phyloP scores from a whole-genome alignment of 2,329 filamentous ascomycete genomes.

The Rutstroemia sp. region DNA sequence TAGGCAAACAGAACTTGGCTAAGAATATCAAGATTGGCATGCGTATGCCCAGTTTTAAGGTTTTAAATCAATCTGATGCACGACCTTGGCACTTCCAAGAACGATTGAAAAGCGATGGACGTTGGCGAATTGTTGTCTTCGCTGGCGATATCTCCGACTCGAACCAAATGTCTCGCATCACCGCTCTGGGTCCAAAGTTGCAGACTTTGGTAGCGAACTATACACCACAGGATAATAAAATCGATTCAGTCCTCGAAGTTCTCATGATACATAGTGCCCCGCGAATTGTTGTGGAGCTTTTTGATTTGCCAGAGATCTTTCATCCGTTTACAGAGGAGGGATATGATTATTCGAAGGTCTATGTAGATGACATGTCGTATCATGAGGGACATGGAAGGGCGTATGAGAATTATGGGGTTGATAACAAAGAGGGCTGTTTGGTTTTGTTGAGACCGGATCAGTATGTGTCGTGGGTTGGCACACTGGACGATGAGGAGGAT shows the following conservation, averaged over 20 bases:
- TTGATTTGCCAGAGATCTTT: slow-evolving; percentile 44
- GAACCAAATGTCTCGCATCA: slow-evolving; percentile 37
- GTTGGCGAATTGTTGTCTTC: slow-evolving; percentile 55
- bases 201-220: slow-evolving; percentile 38
- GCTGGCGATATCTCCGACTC: slow-evolving; percentile 46
- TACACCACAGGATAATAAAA: slow-evolving; percentile 32
- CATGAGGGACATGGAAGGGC: slow-evolving; percentile 44
- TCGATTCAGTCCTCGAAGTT: slow-evolving; percentile 49
- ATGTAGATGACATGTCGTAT: slow-evolving; percentile 46
- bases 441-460: slow-evolving; percentile 60
- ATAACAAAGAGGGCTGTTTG: slow-evolving; percentile 46
- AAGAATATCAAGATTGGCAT: slow-evolving; percentile 38
- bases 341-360: slow-evolving; percentile 51
- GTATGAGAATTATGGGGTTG: slow-evolving; percentile 53
- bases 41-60: slow-evolving; percentile 51
- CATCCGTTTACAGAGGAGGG: slow-evolving; percentile 41
- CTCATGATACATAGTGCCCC: slow-evolving; percentile 51
- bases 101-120: slow-evolving; percentile 47
- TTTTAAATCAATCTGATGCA: slow-evolving; percentile 47
- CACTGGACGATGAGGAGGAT: slow-evolving; percentile 29
- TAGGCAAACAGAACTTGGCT: slow-evolving; percentile 32
- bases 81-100: slow-evolving; percentile 54
- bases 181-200: slow-evolving; percentile 40
- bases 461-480: slow-evolving; percentile 43
- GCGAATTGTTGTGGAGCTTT: slow-evolving; percentile 40